Evolutionary conservation across 148 eudicot species (phyloP), one percentile per base, ranked within the genome.

Genomic region (Spergularia bocconei): DNA sequence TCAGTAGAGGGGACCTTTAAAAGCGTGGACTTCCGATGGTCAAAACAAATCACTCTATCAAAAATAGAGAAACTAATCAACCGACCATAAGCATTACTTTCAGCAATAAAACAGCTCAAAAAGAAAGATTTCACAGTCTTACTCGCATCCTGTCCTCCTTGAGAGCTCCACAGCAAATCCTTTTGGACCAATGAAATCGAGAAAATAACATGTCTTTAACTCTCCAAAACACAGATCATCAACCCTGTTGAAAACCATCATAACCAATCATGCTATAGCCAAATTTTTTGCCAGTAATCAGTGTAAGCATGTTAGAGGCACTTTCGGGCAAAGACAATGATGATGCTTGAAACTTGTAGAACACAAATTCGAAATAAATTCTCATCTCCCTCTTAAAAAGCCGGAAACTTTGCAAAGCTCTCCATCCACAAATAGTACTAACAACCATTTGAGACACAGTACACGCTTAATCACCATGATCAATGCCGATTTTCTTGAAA

Each of bases 161-260:
- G 88, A 85, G 81, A 94, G 90, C 78, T 90, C 85, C 56, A 60
- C 44, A 25, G 86, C 87, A 78, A 91, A 91, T 53, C 88, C 91
- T 71, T 72, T 74, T 4, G 92, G 97, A 68, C 97, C 98, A 67
- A 91, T 72, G 84, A 91, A 91, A 84, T 93, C 97, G 16, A 93
- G 90, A 76, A 93, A 83, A 82, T 89, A 91, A 83, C 97, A 93
- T 73, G 82, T 85, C 84, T 86, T 69, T 70, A 93, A 79, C 50
- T 92, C 97, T 69, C 87, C 89, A 73, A 79, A 70, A 79, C 89
- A 86, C 70, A 91, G 73, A 83, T 93, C 98, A 44, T 87, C 87
- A 48, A 87, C 87, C 85, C 97, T 91, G 62, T 72, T 17, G 10
- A 44, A 23, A 19, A 61, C 56, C 65, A 77, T 58, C 56, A 76